A percentile compares a stretch with the other conserved stretches of the same genome.
Conservation (phyloP, 805 yeast genomes). For the Suhomyces xylopsoci region DNA sequence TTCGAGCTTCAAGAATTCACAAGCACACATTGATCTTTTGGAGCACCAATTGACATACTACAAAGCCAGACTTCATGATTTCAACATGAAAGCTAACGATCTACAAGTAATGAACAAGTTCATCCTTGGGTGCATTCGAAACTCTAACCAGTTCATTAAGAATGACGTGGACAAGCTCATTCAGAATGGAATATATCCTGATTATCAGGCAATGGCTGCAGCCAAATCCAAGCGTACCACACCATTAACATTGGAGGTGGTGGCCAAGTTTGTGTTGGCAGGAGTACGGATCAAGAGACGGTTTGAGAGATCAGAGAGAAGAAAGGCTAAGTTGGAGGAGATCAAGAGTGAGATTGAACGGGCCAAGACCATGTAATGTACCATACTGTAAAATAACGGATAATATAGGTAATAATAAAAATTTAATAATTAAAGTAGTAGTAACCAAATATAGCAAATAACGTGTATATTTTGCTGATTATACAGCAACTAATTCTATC, state of each 20-base stretch:
- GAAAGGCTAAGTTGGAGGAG: slow-evolving; percentile 24
- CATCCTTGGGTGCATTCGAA: slow-evolving; percentile 26
- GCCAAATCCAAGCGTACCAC: slow-evolving; percentile 12
- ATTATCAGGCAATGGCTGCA: slow-evolving; percentile 15
- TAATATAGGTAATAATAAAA: not conserved
- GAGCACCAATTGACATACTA: slow-evolving; percentile 45
- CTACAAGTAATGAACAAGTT: slow-evolving; percentile 33
- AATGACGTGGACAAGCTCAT: slow-evolving; percentile 28
- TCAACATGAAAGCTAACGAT: slow-evolving; percentile 33
- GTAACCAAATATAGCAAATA: not conserved
- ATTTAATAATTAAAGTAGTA: not conserved
- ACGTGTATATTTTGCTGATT: not conserved
- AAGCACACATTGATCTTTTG: slow-evolving; percentile 19
- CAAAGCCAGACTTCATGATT: slow-evolving; percentile 47
- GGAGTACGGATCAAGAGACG: slow-evolving; percentile 32
- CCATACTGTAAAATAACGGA: not conserved
- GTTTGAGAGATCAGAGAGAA: slow-evolving; percentile 22
- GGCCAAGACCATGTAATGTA: slow-evolving; percentile 14
- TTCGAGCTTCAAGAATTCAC: slow-evolving; percentile 11
- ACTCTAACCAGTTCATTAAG: slow-evolving; percentile 23
- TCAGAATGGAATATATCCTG: slow-evolving; percentile 34
- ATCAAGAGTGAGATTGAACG: slow-evolving; percentile 31
- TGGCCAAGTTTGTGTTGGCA: slow-evolving; percentile 40
- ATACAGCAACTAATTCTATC: slow-evolving; percentile 12
- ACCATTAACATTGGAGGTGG: slow-evolving; percentile 25